Conservation (phyloP, 148 eudicot species). For the Vaccinium macrocarpon region DNA sequence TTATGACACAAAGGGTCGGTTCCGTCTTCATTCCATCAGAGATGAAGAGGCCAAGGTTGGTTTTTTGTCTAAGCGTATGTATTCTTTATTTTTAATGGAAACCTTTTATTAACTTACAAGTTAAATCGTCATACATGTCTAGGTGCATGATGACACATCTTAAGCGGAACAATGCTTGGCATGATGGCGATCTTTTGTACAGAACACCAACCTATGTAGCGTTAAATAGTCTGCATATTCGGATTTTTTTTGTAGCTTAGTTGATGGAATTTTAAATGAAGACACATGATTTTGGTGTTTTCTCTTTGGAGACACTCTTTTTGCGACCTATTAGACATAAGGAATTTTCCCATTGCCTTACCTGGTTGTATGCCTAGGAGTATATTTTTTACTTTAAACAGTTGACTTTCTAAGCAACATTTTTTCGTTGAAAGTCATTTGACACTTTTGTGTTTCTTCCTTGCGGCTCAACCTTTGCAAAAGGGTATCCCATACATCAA, state of each 20-base stretch:
- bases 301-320: background rate
- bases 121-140: too few species aligned
- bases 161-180: too few species aligned
- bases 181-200: too few species aligned
- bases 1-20: constrained; percentile 55
- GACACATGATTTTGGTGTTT: background rate
- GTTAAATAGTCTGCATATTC: too few species aligned
- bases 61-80: background rate
- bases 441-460: background rate
- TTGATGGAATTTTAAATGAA: too few species aligned
- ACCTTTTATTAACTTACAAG: background rate
- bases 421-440: background rate
- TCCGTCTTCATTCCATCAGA: constrained; percentile 47
- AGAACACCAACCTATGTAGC: too few species aligned
- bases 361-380: background rate
- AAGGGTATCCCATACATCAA: too few species aligned
- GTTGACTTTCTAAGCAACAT: background rate
- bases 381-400: background rate
- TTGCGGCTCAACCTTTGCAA: constrained; percentile 55
- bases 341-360: too few species aligned
- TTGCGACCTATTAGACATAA: background rate
- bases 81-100: background rate
- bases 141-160: too few species aligned
- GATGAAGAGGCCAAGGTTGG: constrained; percentile 58
- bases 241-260: too few species aligned